phyloP scores from a whole-genome alignment of 352 stramenopile genomes.

The Globisporangium nodosum region DNA sequence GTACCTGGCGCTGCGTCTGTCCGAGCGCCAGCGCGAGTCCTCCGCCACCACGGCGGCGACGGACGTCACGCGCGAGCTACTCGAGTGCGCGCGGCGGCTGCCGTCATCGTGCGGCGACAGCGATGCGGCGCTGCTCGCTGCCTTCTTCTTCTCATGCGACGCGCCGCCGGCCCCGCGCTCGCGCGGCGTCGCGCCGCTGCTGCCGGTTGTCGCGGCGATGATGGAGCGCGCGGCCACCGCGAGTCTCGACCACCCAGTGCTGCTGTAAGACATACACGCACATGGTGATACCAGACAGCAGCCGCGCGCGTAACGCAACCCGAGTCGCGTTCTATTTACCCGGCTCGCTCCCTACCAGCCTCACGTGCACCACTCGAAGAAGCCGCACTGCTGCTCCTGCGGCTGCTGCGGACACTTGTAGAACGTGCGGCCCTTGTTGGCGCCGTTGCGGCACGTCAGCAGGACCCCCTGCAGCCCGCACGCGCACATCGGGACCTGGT shows the following conservation, averaged over 20 bases:
- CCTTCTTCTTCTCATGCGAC: slow-evolving; percentile 61
- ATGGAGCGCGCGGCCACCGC: slow-evolving; percentile 22
- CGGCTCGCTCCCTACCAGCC: slow-evolving; percentile 2
- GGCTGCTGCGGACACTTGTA: slow-evolving; percentile 86
- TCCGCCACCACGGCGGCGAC: not conserved
- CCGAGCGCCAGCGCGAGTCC: slow-evolving; percentile 21
- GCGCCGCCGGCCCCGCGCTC: slow-evolving; percentile 5
- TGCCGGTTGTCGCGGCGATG: slow-evolving; percentile 61
- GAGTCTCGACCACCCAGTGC: slow-evolving; percentile 16
- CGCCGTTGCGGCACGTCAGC: slow-evolving; percentile 60
- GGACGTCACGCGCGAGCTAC: slow-evolving; percentile 41
- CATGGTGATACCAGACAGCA: not conserved
- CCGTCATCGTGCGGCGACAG: slow-evolving; percentile 28
- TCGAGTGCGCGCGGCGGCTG: slow-evolving; percentile 46
- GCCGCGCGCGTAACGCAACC: not conserved
- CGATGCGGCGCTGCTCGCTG: slow-evolving; percentile 49
- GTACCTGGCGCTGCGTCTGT: slow-evolving; percentile 50
- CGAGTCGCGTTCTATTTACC: not conserved
- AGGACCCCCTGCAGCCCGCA: slow-evolving; percentile 38
- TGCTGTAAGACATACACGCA: not conserved
- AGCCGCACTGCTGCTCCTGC: slow-evolving; percentile 80
- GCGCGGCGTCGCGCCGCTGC: slow-evolving; percentile 27
- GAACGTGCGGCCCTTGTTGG: slow-evolving; percentile 91
- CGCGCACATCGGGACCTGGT: slow-evolving; percentile 23
- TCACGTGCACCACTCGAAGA: slow-evolving; percentile 89